Evolutionary conservation across 257 asterid genomes (phyloP).

Genomic region (Solanum lycopersicoides): DNA sequence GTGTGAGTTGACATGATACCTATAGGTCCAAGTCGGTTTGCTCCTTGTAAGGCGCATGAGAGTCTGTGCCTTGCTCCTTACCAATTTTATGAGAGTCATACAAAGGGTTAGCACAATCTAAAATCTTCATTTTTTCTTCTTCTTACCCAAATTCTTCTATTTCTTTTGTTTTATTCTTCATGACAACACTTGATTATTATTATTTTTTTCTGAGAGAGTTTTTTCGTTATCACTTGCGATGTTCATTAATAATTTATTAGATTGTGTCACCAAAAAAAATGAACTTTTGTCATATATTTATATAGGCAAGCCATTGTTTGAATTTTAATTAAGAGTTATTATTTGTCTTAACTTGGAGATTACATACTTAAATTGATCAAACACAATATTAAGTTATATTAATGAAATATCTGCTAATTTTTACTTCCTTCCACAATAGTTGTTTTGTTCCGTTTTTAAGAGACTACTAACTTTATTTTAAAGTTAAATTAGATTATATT

Average conservation of each 20-base stretch:
- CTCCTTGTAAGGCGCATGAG: neutral
- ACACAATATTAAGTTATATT: neutral
- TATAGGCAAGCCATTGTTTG: neutral
- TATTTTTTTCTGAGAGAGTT: neutral
- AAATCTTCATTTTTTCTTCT: slow-evolving; percentile 3
- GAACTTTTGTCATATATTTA: neutral
- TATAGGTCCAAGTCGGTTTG: neutral
- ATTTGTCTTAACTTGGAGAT: neutral
- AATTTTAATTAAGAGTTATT: neutral
- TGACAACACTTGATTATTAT: neutral
- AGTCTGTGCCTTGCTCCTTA: neutral
- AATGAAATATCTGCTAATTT: neutral
- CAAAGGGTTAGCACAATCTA: slow-evolving; percentile 76
- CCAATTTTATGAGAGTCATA: slow-evolving; percentile 57
- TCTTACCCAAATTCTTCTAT: neutral
- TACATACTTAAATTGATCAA: neutral
- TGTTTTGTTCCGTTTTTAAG: neutral
- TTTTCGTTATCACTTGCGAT: neutral
- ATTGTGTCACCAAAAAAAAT: neutral
- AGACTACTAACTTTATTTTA: neutral
- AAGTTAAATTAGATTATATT: neutral
- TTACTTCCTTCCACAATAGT: neutral
- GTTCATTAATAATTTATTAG: neutral
- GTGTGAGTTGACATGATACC: neutral
- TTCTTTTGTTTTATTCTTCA: slow-evolving; percentile 1